Evolutionary conservation across 2,329 filamentous ascomycete species (phyloP).

Genomic region (Aspergillus sp.): DNA sequence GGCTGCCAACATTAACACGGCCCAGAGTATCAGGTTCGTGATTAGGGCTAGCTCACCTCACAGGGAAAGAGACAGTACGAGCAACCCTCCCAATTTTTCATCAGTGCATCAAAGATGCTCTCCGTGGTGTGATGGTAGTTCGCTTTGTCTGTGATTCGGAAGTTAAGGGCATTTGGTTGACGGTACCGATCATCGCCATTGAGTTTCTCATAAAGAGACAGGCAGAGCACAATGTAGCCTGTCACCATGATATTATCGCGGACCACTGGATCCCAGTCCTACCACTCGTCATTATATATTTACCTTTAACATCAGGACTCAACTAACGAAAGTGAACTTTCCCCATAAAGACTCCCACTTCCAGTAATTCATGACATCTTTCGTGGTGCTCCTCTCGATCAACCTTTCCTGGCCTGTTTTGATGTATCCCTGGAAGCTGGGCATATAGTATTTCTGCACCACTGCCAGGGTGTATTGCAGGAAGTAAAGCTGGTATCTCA

Average conservation of each 20-base stretch:
- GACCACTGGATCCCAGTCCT: background rate
- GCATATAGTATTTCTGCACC: background rate
- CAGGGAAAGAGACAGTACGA: background rate
- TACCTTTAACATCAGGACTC: no score
- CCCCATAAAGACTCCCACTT: background rate
- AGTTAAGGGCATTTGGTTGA: background rate
- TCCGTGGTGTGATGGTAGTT: background rate
- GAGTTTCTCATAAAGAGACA: background rate
- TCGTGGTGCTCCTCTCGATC: background rate
- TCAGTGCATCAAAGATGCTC: background rate
- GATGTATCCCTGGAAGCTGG: background rate
- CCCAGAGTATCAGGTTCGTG: background rate
- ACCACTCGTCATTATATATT: no score
- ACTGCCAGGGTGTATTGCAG: background rate
- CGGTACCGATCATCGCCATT: background rate
- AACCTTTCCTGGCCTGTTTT: background rate
- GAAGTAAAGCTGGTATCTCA: background rate
- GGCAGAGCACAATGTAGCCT: background rate
- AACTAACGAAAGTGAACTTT: background rate
- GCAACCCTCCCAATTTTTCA: background rate
- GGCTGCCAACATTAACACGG: background rate
- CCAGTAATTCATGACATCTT: background rate
- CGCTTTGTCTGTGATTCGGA: background rate
- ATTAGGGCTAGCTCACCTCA: background rate
- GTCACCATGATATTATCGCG: conserved; percentile 1